Evolutionary conservation across 768 basidiomycete species (phyloP).

Genomic region (Tephrocybe sp.): DNA sequence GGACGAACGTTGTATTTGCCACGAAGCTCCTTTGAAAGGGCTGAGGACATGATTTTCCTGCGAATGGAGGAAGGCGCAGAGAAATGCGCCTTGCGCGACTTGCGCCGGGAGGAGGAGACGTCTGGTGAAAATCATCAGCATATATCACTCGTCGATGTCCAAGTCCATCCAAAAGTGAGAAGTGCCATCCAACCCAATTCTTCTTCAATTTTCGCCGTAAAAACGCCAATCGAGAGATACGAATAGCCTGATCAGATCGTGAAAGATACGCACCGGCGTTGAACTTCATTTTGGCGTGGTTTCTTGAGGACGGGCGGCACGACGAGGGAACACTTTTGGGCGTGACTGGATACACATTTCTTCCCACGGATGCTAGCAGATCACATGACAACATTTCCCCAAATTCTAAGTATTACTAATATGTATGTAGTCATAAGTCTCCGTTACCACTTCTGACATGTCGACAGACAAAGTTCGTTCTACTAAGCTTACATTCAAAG

Average conservation of each 20-base stretch:
- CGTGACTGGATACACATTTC: constrained; percentile 15
- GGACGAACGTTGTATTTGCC: constrained; percentile 82
- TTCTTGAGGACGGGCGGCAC: constrained; percentile 63
- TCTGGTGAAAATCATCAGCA: constrained; percentile 49
- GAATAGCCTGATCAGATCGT: constrained; percentile 17
- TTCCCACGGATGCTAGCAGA: constrained; percentile 36
- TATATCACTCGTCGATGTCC: constrained; percentile 20
- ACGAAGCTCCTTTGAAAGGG: constrained; percentile 93
- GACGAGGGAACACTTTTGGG: constrained; percentile 39
- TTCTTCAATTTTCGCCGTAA: constrained; percentile 24
- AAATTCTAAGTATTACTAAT: too few species aligned
- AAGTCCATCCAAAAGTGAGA: constrained; percentile 40
- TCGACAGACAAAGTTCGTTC: constrained; percentile 54
- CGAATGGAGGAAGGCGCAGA: constrained; percentile 90
- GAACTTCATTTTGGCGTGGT: constrained; percentile 64
- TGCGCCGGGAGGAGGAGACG: constrained; percentile 92
- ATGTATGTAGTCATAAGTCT: too few species aligned
- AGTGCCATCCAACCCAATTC: constrained; percentile 55
- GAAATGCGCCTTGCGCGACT: constrained; percentile 98
- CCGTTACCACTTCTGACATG: constrained; percentile 19
- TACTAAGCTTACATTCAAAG: constrained; percentile 84
- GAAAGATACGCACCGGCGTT: constrained; percentile 68
- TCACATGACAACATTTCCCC: constrained; percentile 31
- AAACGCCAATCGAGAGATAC: constrained; percentile 23
- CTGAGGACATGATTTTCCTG: constrained; percentile 97